Base-by-base conservation (phyloP, 2,329 filamentous ascomycete species). In the Xylaria sp. region DNA sequence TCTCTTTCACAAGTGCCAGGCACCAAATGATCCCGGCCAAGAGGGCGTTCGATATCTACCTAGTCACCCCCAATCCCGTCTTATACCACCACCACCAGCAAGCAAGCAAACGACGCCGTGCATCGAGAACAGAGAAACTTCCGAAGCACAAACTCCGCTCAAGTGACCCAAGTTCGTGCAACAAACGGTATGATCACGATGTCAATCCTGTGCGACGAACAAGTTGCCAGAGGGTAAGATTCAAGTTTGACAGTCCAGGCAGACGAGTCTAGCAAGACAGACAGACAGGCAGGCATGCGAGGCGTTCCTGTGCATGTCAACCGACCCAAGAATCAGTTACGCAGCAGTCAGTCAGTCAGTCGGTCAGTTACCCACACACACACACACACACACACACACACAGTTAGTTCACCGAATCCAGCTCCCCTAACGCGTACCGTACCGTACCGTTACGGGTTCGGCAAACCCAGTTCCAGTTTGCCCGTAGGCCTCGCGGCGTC, bases 151-250 rank as follows among this genome's bases (percentile, higher is more conserved):
- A 13, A n/a, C 42, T 50, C 36, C n/a, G 56, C 42, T 49, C 62
- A 61, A 61, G 29, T 50, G 56, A 61, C 56, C 31, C 38, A 39
- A 15, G 15, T 54, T 51, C 20, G 57, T 61, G 55, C 33, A n/a
- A 65, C 62, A 20, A 49, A n/a, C 36, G 9, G n/a, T 6, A 56
- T 11, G 36, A 55, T 54, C 50, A 65, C 33, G 42, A 51, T 50
- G 27, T 61, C 49, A 31, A 10, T 17, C 42, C 15, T 27, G 56
- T 50, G 13, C 27, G 31, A 65, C 63, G 17, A 49, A n/a, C 33
- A n/a, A 9, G 56, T 25, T 38, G 27, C 29, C 44, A 15, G 20
- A 10, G 2, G 33, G n/a, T 22, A 54, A 27, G 45, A 25, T 5
- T 49, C 22, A 49, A 29, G 45, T 49, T 27, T 29, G 45, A 29